Evolutionary conservation across 129 eudicot genomes (phyloP).

Genomic region (Lonicera japonica): DNA sequence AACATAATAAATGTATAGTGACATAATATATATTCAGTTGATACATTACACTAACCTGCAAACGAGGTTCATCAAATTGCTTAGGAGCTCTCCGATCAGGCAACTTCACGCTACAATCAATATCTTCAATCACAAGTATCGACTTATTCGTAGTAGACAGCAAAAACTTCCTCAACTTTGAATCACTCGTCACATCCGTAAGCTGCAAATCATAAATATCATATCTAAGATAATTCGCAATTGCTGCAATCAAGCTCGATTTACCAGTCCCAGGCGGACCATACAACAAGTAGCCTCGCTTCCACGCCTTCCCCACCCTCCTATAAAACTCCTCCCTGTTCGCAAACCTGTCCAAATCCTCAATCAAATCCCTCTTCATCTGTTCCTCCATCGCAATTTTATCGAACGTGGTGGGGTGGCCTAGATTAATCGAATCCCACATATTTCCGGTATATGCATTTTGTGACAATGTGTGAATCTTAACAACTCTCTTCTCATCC

Average conservation of each 20-base stretch:
- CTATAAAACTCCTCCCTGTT: conserved; percentile 37
- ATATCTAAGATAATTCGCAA: conserved; percentile 39
- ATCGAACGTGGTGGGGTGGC: conserved; percentile 45
- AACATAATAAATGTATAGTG: too few species aligned
- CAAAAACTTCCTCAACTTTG: conserved; percentile 48
- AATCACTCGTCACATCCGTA: conserved; percentile 33
- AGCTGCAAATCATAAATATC: conserved; percentile 68
- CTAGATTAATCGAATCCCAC: conserved; percentile 38
- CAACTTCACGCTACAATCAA: conserved; percentile 58
- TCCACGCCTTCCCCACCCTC: conserved; percentile 52
- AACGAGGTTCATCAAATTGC: neutral
- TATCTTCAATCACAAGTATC: conserved; percentile 66
- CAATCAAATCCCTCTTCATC: conserved; percentile 17
- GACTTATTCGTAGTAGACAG: conserved; percentile 57
- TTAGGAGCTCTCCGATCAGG: conserved; percentile 22
- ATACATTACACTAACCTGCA: neutral
- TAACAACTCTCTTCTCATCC: conserved; percentile 20
- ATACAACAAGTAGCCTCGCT: conserved; percentile 45
- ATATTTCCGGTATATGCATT: neutral
- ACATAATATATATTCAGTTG: too few species aligned
- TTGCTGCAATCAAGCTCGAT: conserved; percentile 49
- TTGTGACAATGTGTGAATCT: conserved; percentile 20
- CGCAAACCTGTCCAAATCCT: conserved; percentile 43
- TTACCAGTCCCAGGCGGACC: conserved; percentile 50
- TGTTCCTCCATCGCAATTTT: conserved; percentile 39